Evolutionary conservation across 2,329 filamentous ascomycete species (phyloP).

Genomic region (Sarocladium strictum): DNA sequence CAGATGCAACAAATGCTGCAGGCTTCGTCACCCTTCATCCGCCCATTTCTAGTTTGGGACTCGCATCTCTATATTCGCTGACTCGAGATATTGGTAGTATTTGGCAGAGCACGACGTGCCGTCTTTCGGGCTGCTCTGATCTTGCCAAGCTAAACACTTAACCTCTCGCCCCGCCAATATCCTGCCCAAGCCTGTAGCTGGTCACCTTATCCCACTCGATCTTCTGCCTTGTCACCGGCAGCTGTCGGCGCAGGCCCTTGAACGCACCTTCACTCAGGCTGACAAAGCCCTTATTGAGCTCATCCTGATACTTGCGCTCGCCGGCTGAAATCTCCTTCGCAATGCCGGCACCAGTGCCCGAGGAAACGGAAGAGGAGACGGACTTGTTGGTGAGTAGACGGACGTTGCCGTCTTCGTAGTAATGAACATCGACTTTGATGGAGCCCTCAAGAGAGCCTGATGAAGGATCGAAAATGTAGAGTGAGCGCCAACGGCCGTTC

Average conservation of each 20-base stretch:
- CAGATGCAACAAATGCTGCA: too few species aligned
- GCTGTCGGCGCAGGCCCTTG: conserved; percentile 83
- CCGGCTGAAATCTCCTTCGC: conserved; percentile 68
- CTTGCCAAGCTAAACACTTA: conserved; percentile 42
- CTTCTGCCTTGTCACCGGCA: conserved; percentile 96
- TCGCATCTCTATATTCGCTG: too few species aligned
- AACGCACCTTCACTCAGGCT: conserved; percentile 90
- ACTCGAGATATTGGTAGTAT: too few species aligned
- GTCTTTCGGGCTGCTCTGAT: neutral
- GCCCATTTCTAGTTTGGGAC: neutral
- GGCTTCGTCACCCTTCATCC: neutral
- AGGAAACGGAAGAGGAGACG: conserved; percentile 54
- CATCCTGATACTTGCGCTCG: conserved; percentile 94
- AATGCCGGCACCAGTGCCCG: conserved; percentile 60
- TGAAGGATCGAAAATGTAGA: conserved; percentile 73
- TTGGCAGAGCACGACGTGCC: neutral
- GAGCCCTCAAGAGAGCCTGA: conserved; percentile 64
- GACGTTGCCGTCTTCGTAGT: conserved; percentile 99
- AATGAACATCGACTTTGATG: conserved; percentile 94
- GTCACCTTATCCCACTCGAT: conserved; percentile 99
- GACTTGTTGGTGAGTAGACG: conserved; percentile 85
- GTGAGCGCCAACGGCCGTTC: conserved; percentile 94
- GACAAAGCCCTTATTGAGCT: conserved; percentile 85
- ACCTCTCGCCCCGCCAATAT: conserved; percentile 53
- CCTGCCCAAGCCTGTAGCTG: conserved; percentile 79